Percentiles rank a stretch among this genome's conserved stretches.
Evolutionary conservation across 768 basidiomycete genomes (phyloP).

Genomic region (Rhodotorula toruloides): DNA sequence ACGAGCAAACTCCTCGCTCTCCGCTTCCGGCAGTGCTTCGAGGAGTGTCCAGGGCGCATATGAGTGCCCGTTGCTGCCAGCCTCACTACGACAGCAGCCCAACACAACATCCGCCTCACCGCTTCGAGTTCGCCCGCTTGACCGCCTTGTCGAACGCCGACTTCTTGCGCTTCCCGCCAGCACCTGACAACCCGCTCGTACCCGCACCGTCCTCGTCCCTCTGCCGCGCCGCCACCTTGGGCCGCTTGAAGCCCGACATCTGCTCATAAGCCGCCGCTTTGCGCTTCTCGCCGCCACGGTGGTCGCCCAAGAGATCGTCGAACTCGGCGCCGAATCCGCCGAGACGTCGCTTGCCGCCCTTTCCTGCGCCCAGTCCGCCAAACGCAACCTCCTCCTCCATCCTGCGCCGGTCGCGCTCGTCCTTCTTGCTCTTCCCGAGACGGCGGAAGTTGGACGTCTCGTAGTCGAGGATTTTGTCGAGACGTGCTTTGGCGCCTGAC

Average conservation of each 20-base stretch:
- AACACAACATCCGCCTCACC: no score
- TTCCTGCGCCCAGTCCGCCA: slow-evolving; percentile 57
- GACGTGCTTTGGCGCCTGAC: slow-evolving; percentile 57
- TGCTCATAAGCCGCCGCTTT: slow-evolving; percentile 75
- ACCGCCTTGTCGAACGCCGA: slow-evolving; percentile 43
- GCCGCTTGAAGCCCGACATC: slow-evolving; percentile 54
- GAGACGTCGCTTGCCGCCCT: slow-evolving; percentile 31
- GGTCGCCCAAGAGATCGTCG: slow-evolving; percentile 59
- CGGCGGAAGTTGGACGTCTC: slow-evolving; percentile 94
- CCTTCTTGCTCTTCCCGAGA: slow-evolving; percentile 82
- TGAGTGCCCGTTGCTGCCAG: no score
- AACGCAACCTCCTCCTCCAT: slow-evolving; percentile 86
- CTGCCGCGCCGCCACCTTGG: slow-evolving; percentile 10
- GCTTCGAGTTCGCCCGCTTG: slow-evolving; percentile 17
- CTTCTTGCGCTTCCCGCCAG: slow-evolving; percentile 33
- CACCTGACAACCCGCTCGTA: slow-evolving; percentile 28
- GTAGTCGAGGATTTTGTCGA: slow-evolving; percentile 74
- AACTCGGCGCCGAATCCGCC: slow-evolving; percentile 78
- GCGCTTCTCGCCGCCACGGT: slow-evolving; percentile 46
- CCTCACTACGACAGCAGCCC: no score
- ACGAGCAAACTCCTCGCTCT: no score
- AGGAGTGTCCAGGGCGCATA: no score
- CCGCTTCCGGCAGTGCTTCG: no score
- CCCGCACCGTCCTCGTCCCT: slow-evolving; percentile 26
- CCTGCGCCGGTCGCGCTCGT: slow-evolving; percentile 60